phyloP scores from a whole-genome alignment of 176 grass and related monocot genomes.

The Tillandsia fasciculata region DNA sequence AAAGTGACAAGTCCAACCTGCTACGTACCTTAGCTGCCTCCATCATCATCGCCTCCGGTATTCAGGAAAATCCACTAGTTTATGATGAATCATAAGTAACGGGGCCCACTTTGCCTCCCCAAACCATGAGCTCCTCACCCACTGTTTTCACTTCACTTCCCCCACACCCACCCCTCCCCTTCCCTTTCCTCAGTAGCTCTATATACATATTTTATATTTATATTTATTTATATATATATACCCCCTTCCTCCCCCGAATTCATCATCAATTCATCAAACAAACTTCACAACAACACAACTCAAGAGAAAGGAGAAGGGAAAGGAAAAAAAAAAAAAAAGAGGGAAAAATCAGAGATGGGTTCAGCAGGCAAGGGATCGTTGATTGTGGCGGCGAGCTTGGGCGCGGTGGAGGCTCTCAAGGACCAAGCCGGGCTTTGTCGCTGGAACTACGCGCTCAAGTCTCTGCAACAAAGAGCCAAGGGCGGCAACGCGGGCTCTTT shows the following conservation, averaged over 20 bases:
- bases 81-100: too few species aligned
- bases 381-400: slow-evolving; percentile 34
- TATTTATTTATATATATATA: background rate
- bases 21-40: too few species aligned
- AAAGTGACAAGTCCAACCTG: too few species aligned
- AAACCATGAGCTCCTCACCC: background rate
- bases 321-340: background rate
- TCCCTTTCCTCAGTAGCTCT: background rate
- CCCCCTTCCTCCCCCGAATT: background rate
- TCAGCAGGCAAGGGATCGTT: slow-evolving; percentile 9
- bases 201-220: background rate
- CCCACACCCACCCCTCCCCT: background rate
- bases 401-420: slow-evolving; percentile 43
- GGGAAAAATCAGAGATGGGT: background rate
- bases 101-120: background rate
- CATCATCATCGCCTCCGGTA: slow-evolving; percentile 2
- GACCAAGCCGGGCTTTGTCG: slow-evolving; percentile 39
- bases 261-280: background rate
- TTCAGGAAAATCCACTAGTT: slow-evolving; percentile 8
- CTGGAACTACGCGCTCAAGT: slow-evolving; percentile 44
- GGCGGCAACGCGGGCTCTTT: background rate
- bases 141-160: background rate
- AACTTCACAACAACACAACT: background rate
- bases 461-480: slow-evolving; percentile 15
- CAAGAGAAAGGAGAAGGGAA: too few species aligned